A percentile compares a stretch with the other conserved stretches of the same genome.
Evolutionary conservation across 2,329 filamentous ascomycete species (phyloP).

Genomic region (Penicillium fuscoglaucum): DNA sequence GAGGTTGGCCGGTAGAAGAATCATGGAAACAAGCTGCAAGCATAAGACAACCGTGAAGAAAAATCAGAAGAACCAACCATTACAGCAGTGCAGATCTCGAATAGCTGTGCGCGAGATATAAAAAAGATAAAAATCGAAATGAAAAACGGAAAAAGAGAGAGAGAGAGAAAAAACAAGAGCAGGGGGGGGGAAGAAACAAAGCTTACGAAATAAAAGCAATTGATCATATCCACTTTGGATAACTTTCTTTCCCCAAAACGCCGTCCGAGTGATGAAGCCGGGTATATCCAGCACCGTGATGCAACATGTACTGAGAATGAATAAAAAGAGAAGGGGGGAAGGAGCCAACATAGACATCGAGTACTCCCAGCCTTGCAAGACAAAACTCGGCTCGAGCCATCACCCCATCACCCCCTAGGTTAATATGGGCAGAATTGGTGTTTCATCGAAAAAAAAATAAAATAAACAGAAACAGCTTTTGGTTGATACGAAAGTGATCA

Average conservation of each 20-base stretch:
- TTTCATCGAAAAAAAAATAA: constrained; percentile 16
- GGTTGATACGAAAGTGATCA: constrained; percentile 17
- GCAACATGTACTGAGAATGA: constrained; percentile 43
- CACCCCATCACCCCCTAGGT: constrained; percentile 15
- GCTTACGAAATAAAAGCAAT: constrained; percentile 17
- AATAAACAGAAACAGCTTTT: constrained; percentile 24
- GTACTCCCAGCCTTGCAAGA: constrained; percentile 11
- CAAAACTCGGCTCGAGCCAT: neutral
- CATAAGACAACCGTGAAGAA: constrained; percentile 11
- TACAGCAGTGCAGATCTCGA: constrained; percentile 23
- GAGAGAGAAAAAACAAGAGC: neutral
- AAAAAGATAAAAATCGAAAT: neutral
- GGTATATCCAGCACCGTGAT: constrained; percentile 53
- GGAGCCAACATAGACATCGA: constrained; percentile 3
- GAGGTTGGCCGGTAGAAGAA: constrained; percentile 7
- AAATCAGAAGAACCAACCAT: constrained; percentile 18
- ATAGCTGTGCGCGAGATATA: constrained; percentile 7
- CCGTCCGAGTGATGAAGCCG: constrained; percentile 46
- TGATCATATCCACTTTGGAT: constrained; percentile 23
- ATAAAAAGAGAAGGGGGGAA: constrained; percentile 22
- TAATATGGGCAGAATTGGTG: constrained; percentile 10
- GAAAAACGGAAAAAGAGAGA: neutral
- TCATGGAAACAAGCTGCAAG: constrained; percentile 6
- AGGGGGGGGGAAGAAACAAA: constrained; percentile 16
- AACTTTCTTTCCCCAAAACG: constrained; percentile 35